phyloP scores from a whole-genome alignment of 78 protist genomes.

The Cyanophora paradoxa region DNA sequence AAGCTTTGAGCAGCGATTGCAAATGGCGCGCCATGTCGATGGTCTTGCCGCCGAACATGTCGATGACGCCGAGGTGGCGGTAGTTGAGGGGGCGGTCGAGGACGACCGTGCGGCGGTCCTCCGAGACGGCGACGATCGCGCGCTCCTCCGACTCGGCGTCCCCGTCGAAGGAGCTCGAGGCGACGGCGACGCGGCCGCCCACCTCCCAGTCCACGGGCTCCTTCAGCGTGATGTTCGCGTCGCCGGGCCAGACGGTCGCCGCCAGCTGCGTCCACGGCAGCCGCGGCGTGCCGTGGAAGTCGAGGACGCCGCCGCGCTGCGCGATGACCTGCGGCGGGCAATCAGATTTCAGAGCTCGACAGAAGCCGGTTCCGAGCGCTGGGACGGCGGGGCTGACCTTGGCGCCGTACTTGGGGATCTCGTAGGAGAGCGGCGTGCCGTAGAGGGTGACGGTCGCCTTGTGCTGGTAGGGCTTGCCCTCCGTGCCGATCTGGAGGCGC shows the following conservation, averaged over 20 bases:
- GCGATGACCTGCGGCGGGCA: too few species aligned
- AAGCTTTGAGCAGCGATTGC: too few species aligned
- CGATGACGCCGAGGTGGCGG: not conserved
- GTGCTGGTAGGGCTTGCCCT: conserved; percentile 13
- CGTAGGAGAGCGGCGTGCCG: conserved; percentile 17
- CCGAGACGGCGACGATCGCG: too few species aligned
- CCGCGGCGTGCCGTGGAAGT: conserved; percentile 20
- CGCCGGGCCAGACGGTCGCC: conserved; percentile 7
- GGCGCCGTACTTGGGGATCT: conserved; percentile 9
- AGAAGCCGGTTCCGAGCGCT: too few species aligned
- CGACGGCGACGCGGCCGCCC: not conserved
- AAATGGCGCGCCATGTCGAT: too few species aligned
- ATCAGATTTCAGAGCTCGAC: too few species aligned
- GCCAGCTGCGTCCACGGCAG: conserved; percentile 30
- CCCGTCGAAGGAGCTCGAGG: too few species aligned
- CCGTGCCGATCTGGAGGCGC: conserved; percentile 35
- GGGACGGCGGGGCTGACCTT: too few species aligned
- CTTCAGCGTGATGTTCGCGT: not conserved
- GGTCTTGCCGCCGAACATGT: too few species aligned
- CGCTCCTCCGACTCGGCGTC: too few species aligned
- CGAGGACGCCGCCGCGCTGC: conserved; percentile 12
- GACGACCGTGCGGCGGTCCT: not conserved
- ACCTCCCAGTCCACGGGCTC: not conserved
- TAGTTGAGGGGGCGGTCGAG: not conserved
- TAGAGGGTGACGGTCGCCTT: conserved; percentile 20